Evolutionary conservation across 768 basidiomycete species (phyloP).

Genomic region (Leucosporidium creatinivorum): DNA sequence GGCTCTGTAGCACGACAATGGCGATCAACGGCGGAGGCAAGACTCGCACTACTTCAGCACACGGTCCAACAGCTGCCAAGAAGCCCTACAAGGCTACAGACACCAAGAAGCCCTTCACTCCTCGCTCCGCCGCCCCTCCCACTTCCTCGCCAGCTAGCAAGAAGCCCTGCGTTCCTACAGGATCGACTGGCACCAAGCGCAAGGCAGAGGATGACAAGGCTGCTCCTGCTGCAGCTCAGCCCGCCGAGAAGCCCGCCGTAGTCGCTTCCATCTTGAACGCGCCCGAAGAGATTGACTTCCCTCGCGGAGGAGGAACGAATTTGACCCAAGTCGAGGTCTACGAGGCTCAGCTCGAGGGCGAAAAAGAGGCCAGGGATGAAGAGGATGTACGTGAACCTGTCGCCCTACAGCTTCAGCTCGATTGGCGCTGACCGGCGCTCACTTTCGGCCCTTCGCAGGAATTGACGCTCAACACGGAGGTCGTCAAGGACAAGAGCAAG

Average conservation of each 20-base stretch:
- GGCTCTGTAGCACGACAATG: no score
- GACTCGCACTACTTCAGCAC: conserved; percentile 22
- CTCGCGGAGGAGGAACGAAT: conserved; percentile 83
- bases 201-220: conserved; percentile 5
- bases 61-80: conserved; percentile 22
- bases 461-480: conserved; percentile 22
- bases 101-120: not conserved
- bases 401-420: not conserved
- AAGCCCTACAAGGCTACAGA: conserved; percentile 23
- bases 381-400: conserved; percentile 41
- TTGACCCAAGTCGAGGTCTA: conserved; percentile 87
- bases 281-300: conserved; percentile 51
- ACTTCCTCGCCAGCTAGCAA: not conserved
- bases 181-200: not conserved
- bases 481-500: conserved; percentile 44
- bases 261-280: conserved; percentile 18
- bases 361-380: conserved; percentile 74
- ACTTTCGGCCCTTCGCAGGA: not conserved
- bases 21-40: conserved; percentile 10
- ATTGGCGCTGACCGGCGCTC: not conserved
- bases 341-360: conserved; percentile 70
- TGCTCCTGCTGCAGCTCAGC: not conserved
- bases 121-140: not conserved
- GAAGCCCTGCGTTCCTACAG: not conserved
- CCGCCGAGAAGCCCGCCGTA: conserved; percentile 17